Percentiles rank a stretch among this genome's conserved stretches.
Conservation (phyloP, 345 rosid genomes). For the Combretum micranthum region DNA sequence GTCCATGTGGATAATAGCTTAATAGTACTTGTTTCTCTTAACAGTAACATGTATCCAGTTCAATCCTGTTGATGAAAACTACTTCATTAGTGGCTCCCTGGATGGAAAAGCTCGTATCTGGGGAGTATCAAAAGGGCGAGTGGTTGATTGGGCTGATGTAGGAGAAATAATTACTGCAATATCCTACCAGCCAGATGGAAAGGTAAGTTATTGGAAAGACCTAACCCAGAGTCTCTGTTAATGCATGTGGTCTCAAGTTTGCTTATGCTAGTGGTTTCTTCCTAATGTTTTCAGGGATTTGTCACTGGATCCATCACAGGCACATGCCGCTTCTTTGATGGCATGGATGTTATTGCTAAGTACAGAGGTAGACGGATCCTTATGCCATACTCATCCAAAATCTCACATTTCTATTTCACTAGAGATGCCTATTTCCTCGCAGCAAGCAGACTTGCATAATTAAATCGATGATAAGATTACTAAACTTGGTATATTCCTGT, state of each 20-base stretch:
- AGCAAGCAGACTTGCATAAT: background rate
- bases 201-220: slow-evolving; percentile 27
- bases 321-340: slow-evolving; percentile 60
- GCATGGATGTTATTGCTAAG: slow-evolving; percentile 44
- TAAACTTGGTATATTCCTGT: background rate
- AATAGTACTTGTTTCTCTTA: slow-evolving; percentile 4
- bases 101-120: slow-evolving; percentile 96
- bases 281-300: slow-evolving; percentile 49
- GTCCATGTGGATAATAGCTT: background rate
- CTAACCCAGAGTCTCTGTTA: background rate
- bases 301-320: slow-evolving; percentile 65
- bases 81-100: slow-evolving; percentile 80
- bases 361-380: slow-evolving; percentile 45
- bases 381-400: no score
- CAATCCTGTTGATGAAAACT: slow-evolving; percentile 58
- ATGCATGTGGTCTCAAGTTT: background rate
- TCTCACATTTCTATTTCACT: background rate
- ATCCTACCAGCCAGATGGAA: slow-evolving; percentile 69
- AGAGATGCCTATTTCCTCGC: no score
- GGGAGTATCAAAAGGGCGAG: slow-evolving; percentile 63
- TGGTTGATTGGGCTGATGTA: slow-evolving; percentile 73
- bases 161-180: slow-evolving; percentile 64
- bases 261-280: no score
- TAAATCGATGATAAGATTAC: slow-evolving; percentile 11
- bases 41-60: slow-evolving; percentile 91